phyloP scores from a whole-genome alignment of 2,329 filamentous ascomycete species.

The Arthrobotrys sinensis region DNA sequence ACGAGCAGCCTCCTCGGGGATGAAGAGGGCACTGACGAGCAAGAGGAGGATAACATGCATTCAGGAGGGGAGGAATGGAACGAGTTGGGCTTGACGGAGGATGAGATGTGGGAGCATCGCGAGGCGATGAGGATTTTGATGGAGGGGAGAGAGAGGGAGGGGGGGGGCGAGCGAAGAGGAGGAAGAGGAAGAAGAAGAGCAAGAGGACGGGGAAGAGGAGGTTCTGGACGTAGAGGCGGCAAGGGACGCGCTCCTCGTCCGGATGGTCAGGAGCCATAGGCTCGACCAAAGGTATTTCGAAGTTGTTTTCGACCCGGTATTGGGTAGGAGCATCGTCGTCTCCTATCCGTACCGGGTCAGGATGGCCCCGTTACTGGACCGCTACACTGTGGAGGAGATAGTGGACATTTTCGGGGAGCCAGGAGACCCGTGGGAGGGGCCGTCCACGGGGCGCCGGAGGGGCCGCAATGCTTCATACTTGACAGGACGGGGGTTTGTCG shows the following conservation, averaged over 20 bases:
- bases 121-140: background rate
- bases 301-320: background rate
- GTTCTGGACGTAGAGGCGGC: background rate
- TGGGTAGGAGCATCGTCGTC: background rate
- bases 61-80: background rate
- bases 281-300: background rate
- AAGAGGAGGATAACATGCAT: background rate
- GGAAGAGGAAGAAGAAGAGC: background rate
- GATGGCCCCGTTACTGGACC: background rate
- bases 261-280: background rate
- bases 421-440: constrained; percentile 7
- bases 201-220: background rate
- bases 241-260: background rate
- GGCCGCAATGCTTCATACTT: background rate
- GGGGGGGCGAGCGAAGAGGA: background rate
- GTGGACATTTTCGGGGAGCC: background rate
- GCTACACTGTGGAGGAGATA: background rate
- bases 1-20: background rate
- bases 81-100: background rate
- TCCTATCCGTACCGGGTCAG: constrained; percentile 1
- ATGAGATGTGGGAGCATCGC: background rate
- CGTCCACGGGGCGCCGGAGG: background rate
- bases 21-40: background rate
- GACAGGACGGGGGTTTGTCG: background rate
- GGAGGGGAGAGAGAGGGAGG: background rate